Percentiles rank a stretch among this genome's conserved stretches.
Conservation (phyloP, 116 monocot species). For the Posidonia oceanica region DNA sequence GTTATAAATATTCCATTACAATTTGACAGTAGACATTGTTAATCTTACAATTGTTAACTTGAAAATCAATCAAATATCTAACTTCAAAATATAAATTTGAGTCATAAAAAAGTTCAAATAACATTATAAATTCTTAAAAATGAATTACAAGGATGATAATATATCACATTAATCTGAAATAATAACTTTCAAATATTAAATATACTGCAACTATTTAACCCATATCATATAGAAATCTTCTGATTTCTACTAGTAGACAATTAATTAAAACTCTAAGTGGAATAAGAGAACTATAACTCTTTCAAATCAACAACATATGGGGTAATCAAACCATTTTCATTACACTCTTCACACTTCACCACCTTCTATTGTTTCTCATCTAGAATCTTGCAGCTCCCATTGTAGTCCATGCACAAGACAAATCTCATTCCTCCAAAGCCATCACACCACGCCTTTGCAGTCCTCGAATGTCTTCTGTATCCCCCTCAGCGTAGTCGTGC, state of each 20-base stretch:
- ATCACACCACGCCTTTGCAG: conserved; percentile 45
- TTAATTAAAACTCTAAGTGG: background rate
- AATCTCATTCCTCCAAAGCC: conserved; percentile 49
- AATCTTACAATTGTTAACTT: no score
- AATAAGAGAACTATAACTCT: background rate
- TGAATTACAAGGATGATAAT: no score
- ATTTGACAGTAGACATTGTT: no score
- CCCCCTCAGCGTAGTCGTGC: conserved; percentile 74
- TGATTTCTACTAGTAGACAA: background rate
- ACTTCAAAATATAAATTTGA: no score
- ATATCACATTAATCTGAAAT: no score
- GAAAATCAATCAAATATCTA: no score
- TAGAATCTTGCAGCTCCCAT: conserved; percentile 36
- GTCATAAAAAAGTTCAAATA: no score
- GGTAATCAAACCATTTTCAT: conserved; percentile 55
- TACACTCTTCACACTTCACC: conserved; percentile 36
- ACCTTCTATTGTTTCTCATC: conserved; percentile 21
- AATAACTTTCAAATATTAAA: no score
- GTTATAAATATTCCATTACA: no score
- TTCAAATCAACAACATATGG: conserved; percentile 15
- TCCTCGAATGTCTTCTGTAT: conserved; percentile 87
- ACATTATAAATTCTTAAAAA: no score
- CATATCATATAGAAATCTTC: background rate
- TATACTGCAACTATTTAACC: no score
- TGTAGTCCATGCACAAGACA: conserved; percentile 33